Evolutionary conservation across 805 yeast species (phyloP), one percentile per base, ranked within the genome.

Genomic region (Spathaspora arborariae): DNA sequence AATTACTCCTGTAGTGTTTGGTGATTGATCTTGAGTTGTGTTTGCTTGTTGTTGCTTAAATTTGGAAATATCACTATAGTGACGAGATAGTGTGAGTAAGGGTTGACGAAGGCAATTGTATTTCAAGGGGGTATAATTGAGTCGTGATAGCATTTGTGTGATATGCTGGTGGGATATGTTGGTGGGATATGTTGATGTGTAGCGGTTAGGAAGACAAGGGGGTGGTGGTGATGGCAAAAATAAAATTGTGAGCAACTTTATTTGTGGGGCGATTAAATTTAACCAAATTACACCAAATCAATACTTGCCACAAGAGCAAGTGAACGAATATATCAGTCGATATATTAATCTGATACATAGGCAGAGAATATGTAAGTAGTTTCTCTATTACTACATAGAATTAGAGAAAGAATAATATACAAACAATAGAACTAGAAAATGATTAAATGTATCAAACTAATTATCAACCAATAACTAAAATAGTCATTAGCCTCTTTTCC

Each of bases 1-100:
- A 46, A 72, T 62, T 1, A 71, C 73, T 4, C 77, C 77, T 1
- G 77, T 72, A 19, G 69, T 56, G 7, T 59, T 54, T 2, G 74
- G 68, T 3, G 73, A 63, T 13, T 47, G 52, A 33, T 68, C 73
- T 39, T 67, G 70, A 19, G 53, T 49, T 4, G 51, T 38, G 30
- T 61, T 67, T 4, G 68, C 52, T 47, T 67, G 72, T 15, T 67
- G 72, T 15, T 55, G 47, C 48, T 68, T 71, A 35, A 72, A 53
- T 10, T 55, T 57, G 34, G 59, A 59, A 15, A 72, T 54, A 50
- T 68, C 72, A 1, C 62, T 53, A 5, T 30, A 16, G n/a, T 13
- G 10, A 30, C 18, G 35, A 7, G n/a, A 15, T 30, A 16, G 16
- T 27, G 35, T 26, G 8, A 9, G 19, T 26, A 26, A 4, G 27